A percentile compares a stretch with the other conserved stretches of the same genome.
These are phyloP conservation scores for Grosmannia serpens DNA, from an alignment of 2,329 filamentous ascomycete species.

Conservation along the genomic window DNA sequence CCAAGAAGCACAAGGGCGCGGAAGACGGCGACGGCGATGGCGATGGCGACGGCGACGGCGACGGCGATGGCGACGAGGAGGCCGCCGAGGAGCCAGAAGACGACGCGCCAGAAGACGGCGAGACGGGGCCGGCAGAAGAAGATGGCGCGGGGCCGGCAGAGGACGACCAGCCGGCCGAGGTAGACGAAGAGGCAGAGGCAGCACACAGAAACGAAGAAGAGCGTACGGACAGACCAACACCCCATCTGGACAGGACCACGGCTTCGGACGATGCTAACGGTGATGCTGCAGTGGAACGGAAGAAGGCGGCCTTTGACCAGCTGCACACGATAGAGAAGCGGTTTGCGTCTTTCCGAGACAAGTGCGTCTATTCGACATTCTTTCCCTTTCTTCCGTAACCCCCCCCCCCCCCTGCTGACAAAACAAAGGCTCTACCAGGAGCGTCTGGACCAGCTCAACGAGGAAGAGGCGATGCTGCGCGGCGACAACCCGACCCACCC, in stretches of 20 bases:
- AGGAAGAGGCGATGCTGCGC: slow-evolving; percentile 50
- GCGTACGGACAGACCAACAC: slow-evolving; percentile 28
- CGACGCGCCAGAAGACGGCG: slow-evolving; percentile 15
- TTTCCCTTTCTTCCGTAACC: not conserved
- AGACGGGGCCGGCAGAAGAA: slow-evolving; percentile 22
- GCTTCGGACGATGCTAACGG: not conserved
- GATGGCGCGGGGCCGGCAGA: slow-evolving; percentile 36
- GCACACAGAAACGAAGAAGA: slow-evolving; percentile 54
- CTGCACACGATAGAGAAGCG: slow-evolving; percentile 74
- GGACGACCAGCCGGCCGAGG: slow-evolving; percentile 44
- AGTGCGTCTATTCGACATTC: slow-evolving; percentile 39
- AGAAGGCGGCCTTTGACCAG: slow-evolving; percentile 68
- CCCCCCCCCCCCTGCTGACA: not conserved
- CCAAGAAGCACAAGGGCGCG: slow-evolving; percentile 20
- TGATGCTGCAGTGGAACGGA: slow-evolving; percentile 52
- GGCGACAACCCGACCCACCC: slow-evolving; percentile 64
- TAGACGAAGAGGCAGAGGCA: slow-evolving; percentile 48
- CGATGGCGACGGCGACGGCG: not conserved
- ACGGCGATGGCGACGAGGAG: slow-evolving; percentile 11
- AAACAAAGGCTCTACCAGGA: slow-evolving; percentile 69
- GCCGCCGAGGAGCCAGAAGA: not conserved
- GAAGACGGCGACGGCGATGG: slow-evolving; percentile 3
- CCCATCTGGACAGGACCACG: not conserved
- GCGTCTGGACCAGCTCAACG: slow-evolving; percentile 68
- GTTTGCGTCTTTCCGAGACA: slow-evolving; percentile 75